Evolutionary conservation across 352 stramenopile genomes (phyloP).

Genomic region (Phytophthora brassicae): DNA sequence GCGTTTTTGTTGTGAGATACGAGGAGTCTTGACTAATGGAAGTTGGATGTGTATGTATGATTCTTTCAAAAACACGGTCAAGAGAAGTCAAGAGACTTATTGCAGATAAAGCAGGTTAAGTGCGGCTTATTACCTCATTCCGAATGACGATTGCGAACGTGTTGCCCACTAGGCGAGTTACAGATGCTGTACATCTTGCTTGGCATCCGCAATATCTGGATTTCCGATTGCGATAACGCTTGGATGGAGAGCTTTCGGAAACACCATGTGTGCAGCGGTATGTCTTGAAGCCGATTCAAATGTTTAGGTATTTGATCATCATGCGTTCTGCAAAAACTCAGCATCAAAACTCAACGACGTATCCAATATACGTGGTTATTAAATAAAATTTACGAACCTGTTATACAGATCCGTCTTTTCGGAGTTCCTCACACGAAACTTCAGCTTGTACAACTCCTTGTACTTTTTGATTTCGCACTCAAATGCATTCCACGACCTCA

Average conservation of each 20-base stretch:
- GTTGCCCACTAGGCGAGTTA: not conserved
- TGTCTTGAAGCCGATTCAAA: not conserved
- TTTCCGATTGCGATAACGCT: not conserved
- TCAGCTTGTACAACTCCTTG: constrained; percentile 1
- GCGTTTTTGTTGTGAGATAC: not conserved
- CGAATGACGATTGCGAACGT: not conserved
- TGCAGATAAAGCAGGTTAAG: too few relatives aligned
- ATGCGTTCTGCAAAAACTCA: not conserved
- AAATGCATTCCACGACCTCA: too few relatives aligned
- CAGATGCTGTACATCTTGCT: not conserved
- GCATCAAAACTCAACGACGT: too few relatives aligned
- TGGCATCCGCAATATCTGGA: not conserved
- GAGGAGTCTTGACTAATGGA: not conserved
- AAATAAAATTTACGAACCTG: not conserved
- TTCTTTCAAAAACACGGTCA: not conserved
- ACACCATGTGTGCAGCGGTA: not conserved
- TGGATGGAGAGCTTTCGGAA: not conserved
- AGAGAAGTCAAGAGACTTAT: not conserved
- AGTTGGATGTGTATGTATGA: not conserved
- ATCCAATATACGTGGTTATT: too few relatives aligned
- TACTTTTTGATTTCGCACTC: constrained; percentile 1
- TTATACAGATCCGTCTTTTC: not conserved
- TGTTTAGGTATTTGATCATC: not conserved
- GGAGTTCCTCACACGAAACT: not conserved
- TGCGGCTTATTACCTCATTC: not conserved